phyloP scores from a whole-genome alignment of 306 rosid genomes.

The Aeschynomene evenia region DNA sequence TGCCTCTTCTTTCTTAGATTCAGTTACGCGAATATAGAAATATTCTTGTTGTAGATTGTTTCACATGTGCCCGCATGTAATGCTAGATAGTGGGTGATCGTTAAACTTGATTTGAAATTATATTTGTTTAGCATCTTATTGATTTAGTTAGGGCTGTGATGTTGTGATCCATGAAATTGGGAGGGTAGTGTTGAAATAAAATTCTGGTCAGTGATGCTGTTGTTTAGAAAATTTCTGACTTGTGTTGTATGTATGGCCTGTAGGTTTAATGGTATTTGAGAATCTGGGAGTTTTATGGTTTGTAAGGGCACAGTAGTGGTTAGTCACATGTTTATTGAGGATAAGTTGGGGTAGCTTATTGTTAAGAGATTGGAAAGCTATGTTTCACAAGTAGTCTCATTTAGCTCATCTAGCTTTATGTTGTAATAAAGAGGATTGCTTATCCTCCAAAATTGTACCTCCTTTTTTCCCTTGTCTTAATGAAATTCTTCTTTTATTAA shows the following conservation, averaged over 20 bases:
- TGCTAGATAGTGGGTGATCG: not conserved
- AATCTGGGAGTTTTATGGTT: constrained; percentile 9
- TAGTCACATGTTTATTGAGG: not conserved
- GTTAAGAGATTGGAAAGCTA: too few relatives aligned
- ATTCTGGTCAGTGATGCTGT: not conserved
- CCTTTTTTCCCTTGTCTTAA: too few relatives aligned
- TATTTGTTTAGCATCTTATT: not conserved
- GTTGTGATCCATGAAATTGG: constrained; percentile 1
- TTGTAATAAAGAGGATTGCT: too few relatives aligned
- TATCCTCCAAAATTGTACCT: too few relatives aligned
- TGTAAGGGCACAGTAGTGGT: not conserved
- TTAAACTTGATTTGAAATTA: not conserved
- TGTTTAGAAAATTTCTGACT: not conserved
- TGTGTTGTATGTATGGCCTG: not conserved
- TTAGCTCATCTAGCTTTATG: too few relatives aligned
- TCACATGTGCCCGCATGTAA: not conserved
- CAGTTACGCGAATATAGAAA: not conserved
- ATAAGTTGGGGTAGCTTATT: not conserved
- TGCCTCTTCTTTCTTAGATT: not conserved
- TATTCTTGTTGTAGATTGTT: not conserved
- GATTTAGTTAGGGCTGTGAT: not conserved
- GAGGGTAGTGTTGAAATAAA: not conserved
- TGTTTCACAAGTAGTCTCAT: too few relatives aligned
- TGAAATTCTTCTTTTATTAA: too few relatives aligned
- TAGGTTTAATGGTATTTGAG: not conserved